A percentile compares a stretch with the other conserved stretches of the same genome.
Conservation (phyloP, 2,329 filamentous ascomycete genomes). For the Botrytis sinoallii region DNA sequence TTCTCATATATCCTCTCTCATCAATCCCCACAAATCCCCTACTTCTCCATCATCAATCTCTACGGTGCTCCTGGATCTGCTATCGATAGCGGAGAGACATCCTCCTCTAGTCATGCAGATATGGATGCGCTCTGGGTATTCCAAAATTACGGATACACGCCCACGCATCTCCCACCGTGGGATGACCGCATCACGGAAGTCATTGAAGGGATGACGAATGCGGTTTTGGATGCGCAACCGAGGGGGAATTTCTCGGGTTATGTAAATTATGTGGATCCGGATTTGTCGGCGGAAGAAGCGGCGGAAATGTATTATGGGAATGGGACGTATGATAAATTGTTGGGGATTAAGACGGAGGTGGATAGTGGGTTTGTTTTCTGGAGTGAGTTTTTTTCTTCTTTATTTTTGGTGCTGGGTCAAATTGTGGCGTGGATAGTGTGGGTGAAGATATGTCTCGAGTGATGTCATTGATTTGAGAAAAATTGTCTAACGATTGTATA, state of each 20-base stretch:
- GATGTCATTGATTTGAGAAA: background rate
- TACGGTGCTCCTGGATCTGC: slow-evolving; percentile 26
- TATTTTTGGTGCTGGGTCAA: background rate
- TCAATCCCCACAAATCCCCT: slow-evolving; percentile 22
- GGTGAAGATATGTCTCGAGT: background rate
- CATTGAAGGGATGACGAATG: slow-evolving; percentile 26
- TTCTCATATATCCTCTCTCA: slow-evolving; percentile 20
- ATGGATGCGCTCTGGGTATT: slow-evolving; percentile 29
- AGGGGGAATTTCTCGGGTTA: slow-evolving; percentile 32
- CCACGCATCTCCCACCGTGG: slow-evolving; percentile 21
- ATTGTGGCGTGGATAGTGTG: too few relatives aligned
- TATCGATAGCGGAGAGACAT: slow-evolving; percentile 21
- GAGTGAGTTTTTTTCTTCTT: slow-evolving; percentile 15
- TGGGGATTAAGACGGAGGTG: slow-evolving; percentile 26
- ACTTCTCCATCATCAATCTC: slow-evolving; percentile 30
- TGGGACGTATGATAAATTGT: slow-evolving; percentile 25
- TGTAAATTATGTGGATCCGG: slow-evolving; percentile 32
- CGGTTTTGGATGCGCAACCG: slow-evolving; percentile 26
- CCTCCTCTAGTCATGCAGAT: slow-evolving; percentile 23
- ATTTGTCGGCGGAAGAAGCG: slow-evolving; percentile 21
- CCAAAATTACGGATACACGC: slow-evolving; percentile 27
- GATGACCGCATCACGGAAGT: slow-evolving; percentile 19
- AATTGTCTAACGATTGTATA: background rate
- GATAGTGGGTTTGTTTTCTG: slow-evolving; percentile 30
- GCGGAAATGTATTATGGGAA: slow-evolving; percentile 30